Base-by-base conservation (phyloP, 106 monocot species). In the Narthecium ossifragum region DNA sequence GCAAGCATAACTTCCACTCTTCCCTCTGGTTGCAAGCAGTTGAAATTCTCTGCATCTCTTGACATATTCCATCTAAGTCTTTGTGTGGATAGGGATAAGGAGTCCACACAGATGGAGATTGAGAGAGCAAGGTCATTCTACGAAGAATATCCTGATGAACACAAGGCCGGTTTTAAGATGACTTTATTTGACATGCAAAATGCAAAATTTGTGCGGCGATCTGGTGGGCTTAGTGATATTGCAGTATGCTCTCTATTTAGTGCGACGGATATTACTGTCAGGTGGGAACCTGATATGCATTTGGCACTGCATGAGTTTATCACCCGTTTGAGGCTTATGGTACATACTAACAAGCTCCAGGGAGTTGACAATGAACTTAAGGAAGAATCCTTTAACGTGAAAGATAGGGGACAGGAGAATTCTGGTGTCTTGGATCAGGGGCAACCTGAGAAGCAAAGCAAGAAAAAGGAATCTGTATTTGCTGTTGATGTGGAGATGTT, bases 211-310 rank as follows among this genome's bases (percentile, higher is more conserved):
- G 84, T 98, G 17, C 86, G 78, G 17, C 80, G 98, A 27, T 74
- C 81, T 55, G 77, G 77, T 69, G 85, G 83, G 18, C 59, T 57
- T 50, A 98, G 68, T 70, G 90, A 91, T 20, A 64, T 65, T 46
- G 70, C 84, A 69, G 64, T 82, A n/a, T 91, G 91, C 60, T 91
- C 98, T 52, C 72, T 91, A 7, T 67, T 98, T 46, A 98, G 80
- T 73, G 79, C 85, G 38, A 91, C 84, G 58, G 84, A 88, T 67
- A 73, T 91, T 46, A 59, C 81, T 36, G 64, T 84, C 27, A 69
- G 84, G 61, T 98, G 90, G 98, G 91, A 98, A 49, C 98, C 98
- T 77, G 98, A 98, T 76, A 71, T 73, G 11, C 87, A 87, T 85
- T 62, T 98, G 60, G 80, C 84, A 54, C 14, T 88, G 23, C 69